Base-by-base conservation (phyloP, 2,329 filamentous ascomycete genomes). In the Fusarium hainanense region DNA sequence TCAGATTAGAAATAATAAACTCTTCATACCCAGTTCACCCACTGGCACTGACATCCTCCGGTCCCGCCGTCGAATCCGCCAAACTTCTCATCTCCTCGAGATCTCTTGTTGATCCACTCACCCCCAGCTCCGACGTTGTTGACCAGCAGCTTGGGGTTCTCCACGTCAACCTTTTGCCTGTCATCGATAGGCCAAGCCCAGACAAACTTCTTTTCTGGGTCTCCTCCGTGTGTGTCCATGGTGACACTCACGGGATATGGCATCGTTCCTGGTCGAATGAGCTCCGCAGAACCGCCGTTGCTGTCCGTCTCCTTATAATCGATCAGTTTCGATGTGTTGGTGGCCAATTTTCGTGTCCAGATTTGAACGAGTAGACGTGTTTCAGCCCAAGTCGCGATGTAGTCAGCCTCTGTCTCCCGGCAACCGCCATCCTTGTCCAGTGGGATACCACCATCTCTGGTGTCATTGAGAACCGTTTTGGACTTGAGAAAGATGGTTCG, bases 401-500 rank as follows among this genome's bases (percentile, higher is more conserved):
- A 85, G 21, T 82, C 81, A 18, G 89, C 88, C 65, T 89, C 86
- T 4, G 78, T 78, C 72, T 85, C 80, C 34, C 79, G 78, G 21
- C 85, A 81, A 11, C 89, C 89, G 41, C 89, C 89, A 64, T 87
- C 79, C 47, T 81, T 73, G 70, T 90, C 88, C 27, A 83, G 79
- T 2, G 83, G 79, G 4, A 83, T 78, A 50, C 81, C 76, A 10
- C 76, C 77, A n/a, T 81, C 77, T 16, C 77, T 75, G 18, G 83
- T 83, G n/a, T 75, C 75, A 67, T 86, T 85, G 61, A 88, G 77
- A 2, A 81, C 77, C 1, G 80, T 79, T 13, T 85, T 81, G 18
- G 88, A 89, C 72, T 90, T 89, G 66, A 97, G 84, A 82, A 95
- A 97, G 68, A 97, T 93, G 11, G 91, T 92, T 70, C 94, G 93